Conservation (phyloP, 805 yeast genomes). For the Ogataea dorogensis region DNA sequence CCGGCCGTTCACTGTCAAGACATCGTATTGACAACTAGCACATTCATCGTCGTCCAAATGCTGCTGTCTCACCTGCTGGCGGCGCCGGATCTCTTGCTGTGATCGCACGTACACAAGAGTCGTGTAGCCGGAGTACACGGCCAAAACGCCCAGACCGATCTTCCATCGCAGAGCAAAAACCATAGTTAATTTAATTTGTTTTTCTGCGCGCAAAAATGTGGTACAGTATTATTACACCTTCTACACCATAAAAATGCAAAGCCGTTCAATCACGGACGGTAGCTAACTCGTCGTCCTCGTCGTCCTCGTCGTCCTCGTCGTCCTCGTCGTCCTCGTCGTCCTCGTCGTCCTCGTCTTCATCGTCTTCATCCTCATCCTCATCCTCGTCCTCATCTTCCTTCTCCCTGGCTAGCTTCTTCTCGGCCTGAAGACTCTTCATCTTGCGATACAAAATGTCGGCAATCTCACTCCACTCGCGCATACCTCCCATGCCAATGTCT, state of each 20-base stretch:
- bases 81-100: conserved; percentile 47
- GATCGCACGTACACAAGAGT: conserved; percentile 57
- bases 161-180: conserved; percentile 33
- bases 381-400: conserved; percentile 48
- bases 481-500: conserved; percentile 99
- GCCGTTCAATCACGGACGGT: conserved; percentile 4
- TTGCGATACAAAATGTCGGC: conserved; percentile 80
- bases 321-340: conserved; percentile 40
- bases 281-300: conserved; percentile 29
- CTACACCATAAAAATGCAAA: conserved; percentile 6
- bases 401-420: conserved; percentile 45
- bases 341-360: conserved; percentile 40
- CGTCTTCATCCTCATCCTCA: conserved; percentile 43
- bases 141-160: conserved; percentile 42
- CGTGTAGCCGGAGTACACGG: conserved; percentile 64
- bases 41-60: conserved; percentile 6
- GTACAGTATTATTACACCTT: conserved; percentile 8
- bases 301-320: conserved; percentile 39
- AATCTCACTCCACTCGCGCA: conserved; percentile 96
- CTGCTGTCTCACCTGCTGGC: conserved; percentile 31
- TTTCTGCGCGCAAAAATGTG: conserved; percentile 6
- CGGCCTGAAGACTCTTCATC: conserved; percentile 59
- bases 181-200: conserved; percentile 8
- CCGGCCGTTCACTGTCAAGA: conserved; percentile 64
- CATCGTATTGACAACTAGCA: conserved; percentile 35